Conservation (phyloP, 225 moss, liverwort and hornwort species). For the Sphagnum contortum region DNA sequence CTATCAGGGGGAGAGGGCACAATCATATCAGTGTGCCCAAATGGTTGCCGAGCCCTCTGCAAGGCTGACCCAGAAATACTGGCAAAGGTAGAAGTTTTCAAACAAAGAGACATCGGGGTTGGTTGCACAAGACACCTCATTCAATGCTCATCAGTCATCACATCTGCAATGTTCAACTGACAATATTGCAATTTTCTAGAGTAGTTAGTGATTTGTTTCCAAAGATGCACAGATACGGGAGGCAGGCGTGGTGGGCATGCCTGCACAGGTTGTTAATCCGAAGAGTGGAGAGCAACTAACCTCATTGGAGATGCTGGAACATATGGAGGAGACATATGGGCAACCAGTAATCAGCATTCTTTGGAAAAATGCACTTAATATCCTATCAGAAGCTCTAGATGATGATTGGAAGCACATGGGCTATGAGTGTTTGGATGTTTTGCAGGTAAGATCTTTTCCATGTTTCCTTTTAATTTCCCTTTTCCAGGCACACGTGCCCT, state of each 20-base stretch:
- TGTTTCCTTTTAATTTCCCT: too few relatives aligned
- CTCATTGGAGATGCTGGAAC: slow-evolving; percentile 35
- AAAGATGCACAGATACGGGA: slow-evolving; percentile 23
- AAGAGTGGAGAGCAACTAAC: slow-evolving; percentile 14
- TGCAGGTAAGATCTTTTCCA: slow-evolving; percentile 12
- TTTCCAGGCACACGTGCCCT: too few relatives aligned
- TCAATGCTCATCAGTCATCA: background rate
- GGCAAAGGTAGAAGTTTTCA: slow-evolving; percentile 23
- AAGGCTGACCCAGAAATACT: slow-evolving; percentile 30
- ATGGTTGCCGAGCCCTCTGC: slow-evolving; percentile 39
- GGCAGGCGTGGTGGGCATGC: slow-evolving; percentile 23
- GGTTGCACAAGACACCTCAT: background rate
- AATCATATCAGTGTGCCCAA: slow-evolving; percentile 40
- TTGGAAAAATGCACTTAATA: slow-evolving; percentile 35
- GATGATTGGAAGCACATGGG: slow-evolving; percentile 56
- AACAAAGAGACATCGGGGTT: background rate
- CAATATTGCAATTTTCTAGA: background rate
- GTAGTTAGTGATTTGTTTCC: background rate
- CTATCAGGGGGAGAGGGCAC: slow-evolving; percentile 47
- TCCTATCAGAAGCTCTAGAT: slow-evolving; percentile 41
- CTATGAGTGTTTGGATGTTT: slow-evolving; percentile 40
- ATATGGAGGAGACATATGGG: slow-evolving; percentile 48
- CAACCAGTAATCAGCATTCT: slow-evolving; percentile 36
- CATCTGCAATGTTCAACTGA: background rate
- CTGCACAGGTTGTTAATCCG: slow-evolving; percentile 19